These are phyloP conservation scores for Penicillium subrubescens DNA, from an alignment of 495 filamentous ascomycete genomes.

Conservation along the genomic window DNA sequence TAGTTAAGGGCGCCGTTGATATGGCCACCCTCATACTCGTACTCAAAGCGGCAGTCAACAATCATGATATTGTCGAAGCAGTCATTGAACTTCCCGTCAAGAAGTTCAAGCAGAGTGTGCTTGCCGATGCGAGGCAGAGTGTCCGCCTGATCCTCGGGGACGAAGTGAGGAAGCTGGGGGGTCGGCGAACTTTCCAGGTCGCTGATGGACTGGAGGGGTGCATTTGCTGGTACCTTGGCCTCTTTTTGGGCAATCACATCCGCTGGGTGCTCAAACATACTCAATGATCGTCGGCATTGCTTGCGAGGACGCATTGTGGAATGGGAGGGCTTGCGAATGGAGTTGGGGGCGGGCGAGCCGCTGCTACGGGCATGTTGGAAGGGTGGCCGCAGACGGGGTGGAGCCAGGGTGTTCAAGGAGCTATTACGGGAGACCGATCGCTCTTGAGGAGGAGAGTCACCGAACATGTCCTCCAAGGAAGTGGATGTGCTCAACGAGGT, in stretches of 20 bases:
- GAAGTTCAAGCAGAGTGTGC: conserved; percentile 75
- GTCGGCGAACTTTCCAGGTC: conserved; percentile 72
- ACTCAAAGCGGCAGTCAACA: conserved; percentile 97
- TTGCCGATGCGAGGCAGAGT: conserved; percentile 84
- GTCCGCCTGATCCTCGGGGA: conserved; percentile 77
- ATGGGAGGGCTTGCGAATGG: conserved; percentile 71
- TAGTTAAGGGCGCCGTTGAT: conserved; percentile 91
- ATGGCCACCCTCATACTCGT: conserved; percentile 96
- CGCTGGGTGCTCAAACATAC: conserved; percentile 93
- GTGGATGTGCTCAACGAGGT: conserved; percentile 57
- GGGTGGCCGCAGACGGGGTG: conserved; percentile 62
- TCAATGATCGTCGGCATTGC: conserved; percentile 85
- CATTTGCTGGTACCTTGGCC: conserved; percentile 52
- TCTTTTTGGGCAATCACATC: conserved; percentile 79
- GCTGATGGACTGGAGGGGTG: conserved; percentile 69
- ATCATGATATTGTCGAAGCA: conserved; percentile 76
- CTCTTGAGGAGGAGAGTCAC: conserved; percentile 75
- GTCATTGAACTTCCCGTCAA: conserved; percentile 79
- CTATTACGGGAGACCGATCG: conserved; percentile 39
- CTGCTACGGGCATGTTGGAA: conserved; percentile 59
- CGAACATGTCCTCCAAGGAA: conserved; percentile 77
- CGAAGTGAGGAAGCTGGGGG: conserved; percentile 80
- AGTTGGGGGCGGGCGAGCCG: conserved; percentile 70
- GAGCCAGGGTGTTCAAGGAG: conserved; percentile 37
- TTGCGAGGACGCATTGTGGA: conserved; percentile 78